Evolutionary conservation across 2,329 filamentous ascomycete genomes (phyloP), one percentile per base, ranked within the genome.

Genomic region (Talaromyces sp.): DNA sequence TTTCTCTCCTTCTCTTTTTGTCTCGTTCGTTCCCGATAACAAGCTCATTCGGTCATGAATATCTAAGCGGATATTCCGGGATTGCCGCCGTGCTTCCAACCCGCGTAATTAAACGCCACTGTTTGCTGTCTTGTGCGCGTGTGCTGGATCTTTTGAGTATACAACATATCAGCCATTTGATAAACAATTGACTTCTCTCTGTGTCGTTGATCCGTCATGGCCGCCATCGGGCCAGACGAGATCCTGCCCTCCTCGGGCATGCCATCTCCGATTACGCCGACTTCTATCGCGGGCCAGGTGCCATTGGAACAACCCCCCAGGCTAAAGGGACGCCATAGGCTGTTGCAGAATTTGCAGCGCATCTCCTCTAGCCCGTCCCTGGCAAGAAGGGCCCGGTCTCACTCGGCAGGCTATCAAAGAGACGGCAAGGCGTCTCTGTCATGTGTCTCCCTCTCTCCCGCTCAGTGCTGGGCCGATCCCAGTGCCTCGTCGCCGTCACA

Each of bases 341-440:
- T 96, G 36, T 79, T 96, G 19, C 86, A 87, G 65, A 86, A 88
- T 33, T 82, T 96, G 55, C 88, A 93, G 64, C 88, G 91, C 62
- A 93, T 96, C 70, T 88, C 90, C 11, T 96, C 92, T 0, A 91
- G 88, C 7, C 88, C 90, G 0, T 90, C 89, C 17, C 78, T 96
- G 57, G 81, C 84, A 47, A 84, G 84, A 62, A 75, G 87, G 59
- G 83, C 86, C 60, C 85, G 89, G 62, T 79, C 85, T 28, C 83
- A 87, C 60, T 88, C 91, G 7, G 83, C 85, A 62, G 88, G 85
- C 69, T 89, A 88, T 69, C 85, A 88, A 10, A 88, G 77, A 59
- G 77, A 80, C 64, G 80, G 80, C 19, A 92, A 81, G 78, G 86
- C 81, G 3, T 87, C 85, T 11, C 82, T 88, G 67, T 88, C 86